A percentile compares a stretch with the other conserved stretches of the same genome.
Conservation (phyloP, 495 filamentous ascomycete genomes). For the Podospora didyma region DNA sequence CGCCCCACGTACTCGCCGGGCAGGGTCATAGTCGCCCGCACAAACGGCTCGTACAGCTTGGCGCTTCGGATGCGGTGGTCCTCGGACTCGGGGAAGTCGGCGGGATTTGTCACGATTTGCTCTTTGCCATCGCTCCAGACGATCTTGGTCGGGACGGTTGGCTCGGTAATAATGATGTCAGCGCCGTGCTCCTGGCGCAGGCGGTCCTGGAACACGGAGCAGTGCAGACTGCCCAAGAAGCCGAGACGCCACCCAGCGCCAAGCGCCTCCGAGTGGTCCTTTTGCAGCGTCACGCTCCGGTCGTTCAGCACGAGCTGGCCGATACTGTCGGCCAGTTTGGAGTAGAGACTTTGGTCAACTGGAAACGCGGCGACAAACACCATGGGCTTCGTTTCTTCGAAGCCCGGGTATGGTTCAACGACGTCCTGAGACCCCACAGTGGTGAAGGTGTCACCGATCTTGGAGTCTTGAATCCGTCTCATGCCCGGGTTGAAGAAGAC, state of each 20-base stretch:
- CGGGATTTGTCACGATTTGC: conserved; percentile 75
- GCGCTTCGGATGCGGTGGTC: conserved; percentile 49
- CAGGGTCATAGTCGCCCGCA: conserved; percentile 80
- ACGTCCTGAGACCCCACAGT: conserved; percentile 71
- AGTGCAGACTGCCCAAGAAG: conserved; percentile 94
- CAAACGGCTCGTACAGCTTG: conserved; percentile 76
- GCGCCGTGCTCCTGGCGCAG: conserved; percentile 91
- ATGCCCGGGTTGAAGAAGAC: conserved; percentile 97
- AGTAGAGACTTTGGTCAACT: conserved; percentile 81
- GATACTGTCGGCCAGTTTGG: conserved; percentile 88
- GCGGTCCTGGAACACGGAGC: conserved; percentile 97
- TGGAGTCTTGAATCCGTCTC: conserved; percentile 91
- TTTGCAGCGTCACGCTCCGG: conserved; percentile 86
- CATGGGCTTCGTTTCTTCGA: conserved; percentile 98
- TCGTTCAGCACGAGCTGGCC: conserved; percentile 92
- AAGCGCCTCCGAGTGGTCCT: conserved; percentile 88
- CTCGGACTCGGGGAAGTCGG: conserved; percentile 78
- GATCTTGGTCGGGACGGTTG: conserved; percentile 87
- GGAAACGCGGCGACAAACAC: conserved; percentile 97
- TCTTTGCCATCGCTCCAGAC: conserved; percentile 67
- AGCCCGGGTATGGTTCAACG: conserved; percentile 82
- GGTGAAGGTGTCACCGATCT: conserved; percentile 93
- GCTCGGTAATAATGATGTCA: conserved; percentile 94
- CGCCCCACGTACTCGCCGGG: conserved; percentile 92
- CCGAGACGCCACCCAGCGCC: conserved; percentile 92